phyloP scores from a whole-genome alignment of 2,329 filamentous ascomycete genomes.

The Colletotrichum siamense region DNA sequence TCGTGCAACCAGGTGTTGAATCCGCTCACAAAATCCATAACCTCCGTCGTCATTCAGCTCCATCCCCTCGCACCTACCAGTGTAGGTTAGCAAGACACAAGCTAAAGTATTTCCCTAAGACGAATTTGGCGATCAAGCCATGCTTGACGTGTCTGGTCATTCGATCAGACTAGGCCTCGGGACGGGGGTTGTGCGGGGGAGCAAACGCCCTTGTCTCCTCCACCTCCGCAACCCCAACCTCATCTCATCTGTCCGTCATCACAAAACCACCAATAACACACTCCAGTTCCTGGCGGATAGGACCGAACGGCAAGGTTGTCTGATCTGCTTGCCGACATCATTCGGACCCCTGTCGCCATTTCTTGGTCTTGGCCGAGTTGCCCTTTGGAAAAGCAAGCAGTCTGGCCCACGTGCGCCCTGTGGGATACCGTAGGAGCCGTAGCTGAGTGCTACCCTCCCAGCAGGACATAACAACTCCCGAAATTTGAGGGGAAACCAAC shows the following conservation, averaged over 20 bases:
- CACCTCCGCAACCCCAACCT: background rate
- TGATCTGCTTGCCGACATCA: conserved; percentile 16
- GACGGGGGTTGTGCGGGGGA: conserved; percentile 15
- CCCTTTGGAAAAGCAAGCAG: background rate
- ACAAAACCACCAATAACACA: conserved; percentile 8
- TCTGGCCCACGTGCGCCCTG: background rate
- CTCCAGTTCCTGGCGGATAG: conserved; percentile 10
- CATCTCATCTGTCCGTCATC: background rate
- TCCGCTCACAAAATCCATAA: background rate
- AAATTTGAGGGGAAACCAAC: background rate
- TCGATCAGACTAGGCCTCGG: conserved; percentile 7
- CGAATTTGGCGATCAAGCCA: background rate
- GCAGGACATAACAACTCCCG: background rate
- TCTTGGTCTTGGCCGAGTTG: background rate
- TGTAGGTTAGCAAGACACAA: background rate
- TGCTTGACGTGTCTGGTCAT: conserved; percentile 8
- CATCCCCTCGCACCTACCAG: background rate
- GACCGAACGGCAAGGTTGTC: conserved; percentile 13
- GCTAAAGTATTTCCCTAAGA: background rate
- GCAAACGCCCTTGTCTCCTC: background rate
- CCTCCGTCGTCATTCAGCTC: background rate
- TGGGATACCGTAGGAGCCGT: background rate
- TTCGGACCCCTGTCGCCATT: conserved; percentile 4
- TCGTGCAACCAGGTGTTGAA: background rate
- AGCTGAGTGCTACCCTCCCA: background rate